Base-by-base conservation (phyloP, 495 filamentous ascomycete species). In the Aspergillus bridgeri region DNA sequence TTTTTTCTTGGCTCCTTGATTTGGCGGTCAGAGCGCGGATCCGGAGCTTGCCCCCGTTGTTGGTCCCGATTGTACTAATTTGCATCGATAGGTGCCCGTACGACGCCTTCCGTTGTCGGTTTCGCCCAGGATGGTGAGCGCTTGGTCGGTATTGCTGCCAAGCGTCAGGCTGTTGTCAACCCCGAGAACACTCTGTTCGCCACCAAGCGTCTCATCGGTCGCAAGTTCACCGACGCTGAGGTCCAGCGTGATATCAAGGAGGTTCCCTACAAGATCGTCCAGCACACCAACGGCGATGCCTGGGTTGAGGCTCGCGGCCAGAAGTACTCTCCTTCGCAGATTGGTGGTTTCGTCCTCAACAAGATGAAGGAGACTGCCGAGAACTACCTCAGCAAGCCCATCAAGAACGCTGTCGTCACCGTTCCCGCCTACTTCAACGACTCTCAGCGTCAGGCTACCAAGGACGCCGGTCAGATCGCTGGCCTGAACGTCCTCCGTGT, bases 331-430 rank as follows among this genome's bases (percentile, higher is more conserved):
- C 94, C 94, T 44, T 96, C 93, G 5, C 94, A 98, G 79, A 90
- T 98, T 62, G 94, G 94, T 81, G 94, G 94, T 68, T 97, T 98
- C 76, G 81, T 97, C 65, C 83, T 98, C 62, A 86, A 91, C 70
- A 97, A 97, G 83, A 97, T 97, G 92, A 97, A 96, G 84, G 92
- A 97, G 81, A 97, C 92, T 46, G 92, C 92, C 57, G 92, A 96
- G 78, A 79, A 87, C 48, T 93, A 94, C 79, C 83, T 96, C 57
- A 83, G 87, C 83, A 95, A 91, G 79, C 83, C 83, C 57, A 78
- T 95, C 66, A 92, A 92, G 85, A 96, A 97, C 68, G 92, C 91
- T 65, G 92, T 97, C 56, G 92, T 97, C 61, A 97, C 92, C 58
- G 92, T 96, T 24, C 92, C 92, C 52, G 92, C 92, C 60, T 97